Percentiles rank a stretch among this genome's conserved stretches.
Conservation (phyloP, 208 protist genomes). For the Endotrypanum monterogeii region DNA sequence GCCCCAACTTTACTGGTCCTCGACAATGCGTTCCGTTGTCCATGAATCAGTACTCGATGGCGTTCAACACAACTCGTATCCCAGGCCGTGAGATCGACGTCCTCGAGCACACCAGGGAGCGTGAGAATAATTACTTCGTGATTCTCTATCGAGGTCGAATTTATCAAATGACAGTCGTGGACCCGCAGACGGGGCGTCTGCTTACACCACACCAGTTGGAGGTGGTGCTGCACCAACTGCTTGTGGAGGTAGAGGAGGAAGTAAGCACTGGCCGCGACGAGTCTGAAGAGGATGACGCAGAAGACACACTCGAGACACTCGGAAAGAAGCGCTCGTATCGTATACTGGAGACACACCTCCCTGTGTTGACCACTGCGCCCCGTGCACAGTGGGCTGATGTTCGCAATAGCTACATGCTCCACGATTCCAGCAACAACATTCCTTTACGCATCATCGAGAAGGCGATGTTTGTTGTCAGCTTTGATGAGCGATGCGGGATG, state of each 20-base stretch:
- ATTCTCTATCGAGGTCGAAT: slow-evolving; percentile 74
- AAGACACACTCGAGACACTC: slow-evolving; percentile 42
- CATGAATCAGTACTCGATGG: slow-evolving; percentile 85
- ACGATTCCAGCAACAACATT: slow-evolving; percentile 69
- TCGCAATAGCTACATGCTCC: slow-evolving; percentile 60
- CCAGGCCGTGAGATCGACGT: slow-evolving; percentile 81
- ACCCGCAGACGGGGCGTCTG: slow-evolving; percentile 46
- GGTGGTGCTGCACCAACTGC: slow-evolving; percentile 43
- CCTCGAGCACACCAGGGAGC: slow-evolving; percentile 48
- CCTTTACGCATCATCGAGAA: slow-evolving; percentile 72
- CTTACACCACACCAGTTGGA: slow-evolving; percentile 69
- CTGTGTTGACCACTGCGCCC: slow-evolving; percentile 65
- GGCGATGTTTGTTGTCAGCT: slow-evolving; percentile 77
- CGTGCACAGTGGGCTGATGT: slow-evolving; percentile 78
- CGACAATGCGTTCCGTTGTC: slow-evolving; percentile 68
- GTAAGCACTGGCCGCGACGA: slow-evolving; percentile 53
- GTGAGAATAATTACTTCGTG: slow-evolving; percentile 66
- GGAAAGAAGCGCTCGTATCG: slow-evolving; percentile 51
- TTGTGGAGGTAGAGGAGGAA: slow-evolving; percentile 47
- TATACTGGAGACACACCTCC: slow-evolving; percentile 56
- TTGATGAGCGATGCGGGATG: slow-evolving; percentile 56
- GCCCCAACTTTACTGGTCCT: slow-evolving; percentile 52
- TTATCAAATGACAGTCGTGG: slow-evolving; percentile 58
- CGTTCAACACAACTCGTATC: slow-evolving; percentile 85
- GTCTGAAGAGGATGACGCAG: slow-evolving; percentile 56